phyloP scores from a whole-genome alignment of 2,329 filamentous ascomycete species.

The Cladosporium sp. region DNA sequence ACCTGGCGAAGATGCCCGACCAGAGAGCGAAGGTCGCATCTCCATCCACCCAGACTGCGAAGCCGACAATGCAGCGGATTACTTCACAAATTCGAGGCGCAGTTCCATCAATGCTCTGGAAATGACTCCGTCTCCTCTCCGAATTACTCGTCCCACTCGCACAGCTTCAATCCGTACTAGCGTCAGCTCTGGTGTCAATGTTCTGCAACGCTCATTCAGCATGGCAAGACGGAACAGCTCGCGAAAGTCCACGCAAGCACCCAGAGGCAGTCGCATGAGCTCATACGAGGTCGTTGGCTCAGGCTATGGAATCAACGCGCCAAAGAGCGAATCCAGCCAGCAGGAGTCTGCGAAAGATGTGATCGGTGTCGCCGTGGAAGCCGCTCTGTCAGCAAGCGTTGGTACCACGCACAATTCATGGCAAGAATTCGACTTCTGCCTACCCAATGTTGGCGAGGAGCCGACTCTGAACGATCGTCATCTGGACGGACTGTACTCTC shows the following conservation, averaged over 20 bases:
- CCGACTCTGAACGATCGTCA: constrained; percentile 9
- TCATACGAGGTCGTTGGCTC: constrained; percentile 44
- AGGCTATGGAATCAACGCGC: constrained; percentile 41
- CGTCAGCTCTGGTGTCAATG: constrained; percentile 32
- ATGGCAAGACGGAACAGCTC: constrained; percentile 31
- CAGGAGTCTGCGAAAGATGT: background rate
- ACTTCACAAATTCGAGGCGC: constrained; percentile 33
- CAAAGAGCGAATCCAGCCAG: background rate
- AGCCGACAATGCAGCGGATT: constrained; percentile 42
- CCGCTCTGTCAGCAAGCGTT: background rate
- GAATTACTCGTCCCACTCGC: constrained; percentile 29
- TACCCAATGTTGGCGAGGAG: constrained; percentile 13
- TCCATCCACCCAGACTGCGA: constrained; percentile 52
- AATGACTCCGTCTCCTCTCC: constrained; percentile 26
- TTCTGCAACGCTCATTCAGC: constrained; percentile 33
- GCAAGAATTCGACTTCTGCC: constrained; percentile 17
- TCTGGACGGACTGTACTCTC: background rate
- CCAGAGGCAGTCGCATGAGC: constrained; percentile 31
- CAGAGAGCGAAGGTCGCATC: constrained; percentile 29
- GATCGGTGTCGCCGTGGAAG: background rate
- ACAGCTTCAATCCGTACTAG: constrained; percentile 42
- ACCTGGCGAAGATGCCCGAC: background rate
- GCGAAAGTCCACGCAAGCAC: constrained; percentile 21
- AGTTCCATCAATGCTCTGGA: constrained; percentile 28
- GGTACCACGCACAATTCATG: constrained; percentile 4